Base-by-base conservation (phyloP, 2,329 filamentous ascomycete genomes). In the Leptographium wingfieldii region DNA sequence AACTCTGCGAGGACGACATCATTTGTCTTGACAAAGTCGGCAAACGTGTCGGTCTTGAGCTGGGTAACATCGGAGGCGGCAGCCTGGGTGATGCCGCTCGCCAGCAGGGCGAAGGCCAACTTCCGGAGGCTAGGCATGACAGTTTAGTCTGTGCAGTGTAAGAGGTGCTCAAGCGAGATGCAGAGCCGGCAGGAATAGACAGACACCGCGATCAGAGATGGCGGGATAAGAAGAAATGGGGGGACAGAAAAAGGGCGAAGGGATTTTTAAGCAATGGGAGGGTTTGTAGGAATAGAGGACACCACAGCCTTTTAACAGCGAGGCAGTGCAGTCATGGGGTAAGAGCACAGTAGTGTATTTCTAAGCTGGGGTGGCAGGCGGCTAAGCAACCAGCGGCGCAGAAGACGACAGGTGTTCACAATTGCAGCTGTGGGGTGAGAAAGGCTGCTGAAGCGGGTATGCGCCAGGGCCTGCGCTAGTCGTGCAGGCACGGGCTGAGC, bases 1-100 rank as follows among this genome's bases (percentile, higher is more conserved):
- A 67, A 99, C 79, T 99, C 92, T 68, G 91, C 91, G 63, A 99
- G 86, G 59, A 96, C 92, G 61, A 99, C 82, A 68, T 90, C 85
- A 73, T 97, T 88, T 68, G 84, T 76, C 73, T 87, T 87, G 71
- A 99, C 78, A 74, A 96, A 99, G 63, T 86, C 82, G 67, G 88
- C 81, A 74, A 99, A 99, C 66, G 82, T 90, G 71, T 92, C 90
- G 74, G 86, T 86, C 74, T 88, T 95, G 66, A 99, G 80, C 67
- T 90, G 84, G 69, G 84, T 75, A 65, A 99, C 94, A 72, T 97
- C 91, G 55, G 90, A 95, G 56, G 79, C 79, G 53, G 78, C 76
- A 64, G 82, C 78, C 67, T 82, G 85, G 65, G 79, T 73, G 66
- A 79, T 78, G 63, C 80, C 79, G 62, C 78, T 73, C 65, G 79